Evolutionary conservation across 805 yeast genomes (phyloP).

Genomic region (Wickerhamiella parazyma): DNA sequence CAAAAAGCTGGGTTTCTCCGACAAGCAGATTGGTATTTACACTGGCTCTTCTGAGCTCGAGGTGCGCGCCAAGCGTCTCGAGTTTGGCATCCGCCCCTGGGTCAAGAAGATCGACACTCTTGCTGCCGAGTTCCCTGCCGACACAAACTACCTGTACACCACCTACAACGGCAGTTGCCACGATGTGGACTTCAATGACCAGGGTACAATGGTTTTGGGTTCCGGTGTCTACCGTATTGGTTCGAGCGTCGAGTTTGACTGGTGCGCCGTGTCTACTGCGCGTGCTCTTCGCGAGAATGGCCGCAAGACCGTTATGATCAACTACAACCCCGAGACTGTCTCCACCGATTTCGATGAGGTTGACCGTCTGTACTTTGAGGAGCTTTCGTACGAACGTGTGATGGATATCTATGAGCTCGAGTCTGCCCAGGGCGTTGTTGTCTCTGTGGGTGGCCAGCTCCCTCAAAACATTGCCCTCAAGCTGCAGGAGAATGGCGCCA

Average conservation of each 20-base stretch:
- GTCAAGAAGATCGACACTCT: slow-evolving; percentile 94
- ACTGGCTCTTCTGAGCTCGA: slow-evolving; percentile 63
- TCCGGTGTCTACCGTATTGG: slow-evolving; percentile 99
- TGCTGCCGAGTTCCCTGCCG: slow-evolving; percentile 98
- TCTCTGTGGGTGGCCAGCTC: slow-evolving; percentile 94
- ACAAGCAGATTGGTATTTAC: slow-evolving; percentile 75
- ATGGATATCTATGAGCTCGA: slow-evolving; percentile 95
- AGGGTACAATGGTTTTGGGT: slow-evolving; percentile 89
- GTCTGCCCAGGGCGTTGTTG: slow-evolving; percentile 77
- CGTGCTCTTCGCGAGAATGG: slow-evolving; percentile 82
- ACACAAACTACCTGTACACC: slow-evolving; percentile 88
- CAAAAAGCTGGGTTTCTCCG: slow-evolving; percentile 90
- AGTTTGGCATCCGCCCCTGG: slow-evolving; percentile 71
- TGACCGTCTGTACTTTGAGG: slow-evolving; percentile 93
- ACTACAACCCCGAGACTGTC: slow-evolving; percentile 97
- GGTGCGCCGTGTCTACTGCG: slow-evolving; percentile 98
- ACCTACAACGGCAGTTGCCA: slow-evolving; percentile 84
- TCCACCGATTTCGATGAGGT: slow-evolving; percentile 98
- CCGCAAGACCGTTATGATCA: slow-evolving; percentile 85
- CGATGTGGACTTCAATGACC: slow-evolving; percentile 75
- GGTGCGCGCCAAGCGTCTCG: slow-evolving; percentile 70
- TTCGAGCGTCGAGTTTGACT: slow-evolving; percentile 94
- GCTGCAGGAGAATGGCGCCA: slow-evolving; percentile 60
- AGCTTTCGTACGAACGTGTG: slow-evolving; percentile 87
- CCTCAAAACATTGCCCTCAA: slow-evolving; percentile 92